These are phyloP conservation scores for Exophiala alcalophila DNA, from an alignment of 2,329 filamentous ascomycete species.

Conservation along the genomic window DNA sequence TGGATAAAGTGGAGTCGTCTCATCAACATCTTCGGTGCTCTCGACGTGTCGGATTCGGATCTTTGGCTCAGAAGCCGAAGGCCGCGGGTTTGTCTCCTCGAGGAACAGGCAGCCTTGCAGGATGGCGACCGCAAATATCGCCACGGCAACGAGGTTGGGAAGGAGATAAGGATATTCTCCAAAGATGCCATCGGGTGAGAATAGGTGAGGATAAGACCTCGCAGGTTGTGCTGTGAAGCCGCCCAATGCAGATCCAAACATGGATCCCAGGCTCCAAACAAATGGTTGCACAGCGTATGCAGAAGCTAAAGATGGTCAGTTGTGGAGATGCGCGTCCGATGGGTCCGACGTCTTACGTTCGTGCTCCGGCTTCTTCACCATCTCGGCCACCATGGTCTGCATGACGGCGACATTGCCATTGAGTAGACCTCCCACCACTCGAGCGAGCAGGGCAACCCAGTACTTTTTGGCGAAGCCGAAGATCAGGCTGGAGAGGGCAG, in stretches of 20 bases:
- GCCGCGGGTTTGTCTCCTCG: constrained; percentile 25
- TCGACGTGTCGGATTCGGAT: neutral
- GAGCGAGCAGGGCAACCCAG: constrained; percentile 44
- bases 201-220: constrained; percentile 20
- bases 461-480: constrained; percentile 44
- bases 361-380: constrained; percentile 58
- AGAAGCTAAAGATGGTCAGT: constrained; percentile 13
- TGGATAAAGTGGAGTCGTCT: constrained; percentile 20
- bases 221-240: constrained; percentile 27
- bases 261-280: constrained; percentile 27
- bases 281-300: constrained; percentile 28
- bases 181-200: constrained; percentile 25
- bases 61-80: neutral
- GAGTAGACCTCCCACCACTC: constrained; percentile 58
- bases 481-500: constrained; percentile 42
- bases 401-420: constrained; percentile 74
- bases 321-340: neutral
- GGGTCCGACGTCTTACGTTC: constrained; percentile 35
- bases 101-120: constrained; percentile 25
- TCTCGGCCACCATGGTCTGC: constrained; percentile 70
- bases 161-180: constrained; percentile 29
- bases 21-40: constrained; percentile 4
- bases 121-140: constrained; percentile 21
- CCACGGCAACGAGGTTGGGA: constrained; percentile 25
- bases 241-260: constrained; percentile 24